Evolutionary conservation across 495 filamentous ascomycete species (phyloP).

Genomic region (Bacidia gigantensis): DNA sequence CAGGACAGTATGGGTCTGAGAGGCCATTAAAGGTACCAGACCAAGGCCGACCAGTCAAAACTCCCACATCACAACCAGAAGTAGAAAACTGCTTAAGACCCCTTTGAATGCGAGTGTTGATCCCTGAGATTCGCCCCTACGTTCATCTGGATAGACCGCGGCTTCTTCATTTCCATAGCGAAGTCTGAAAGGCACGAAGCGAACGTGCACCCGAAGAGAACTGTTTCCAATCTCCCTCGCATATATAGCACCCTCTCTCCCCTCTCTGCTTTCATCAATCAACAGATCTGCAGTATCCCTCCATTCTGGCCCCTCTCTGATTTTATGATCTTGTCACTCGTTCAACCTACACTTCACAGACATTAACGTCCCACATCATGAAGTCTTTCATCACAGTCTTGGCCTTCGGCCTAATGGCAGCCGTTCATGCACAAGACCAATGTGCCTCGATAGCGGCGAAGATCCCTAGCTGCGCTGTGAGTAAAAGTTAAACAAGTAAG

Average conservation of each 20-base stretch:
- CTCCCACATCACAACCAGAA: no score
- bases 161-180: background rate
- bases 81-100: no score
- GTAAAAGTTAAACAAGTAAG: background rate
- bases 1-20: background rate
- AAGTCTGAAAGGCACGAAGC: no score
- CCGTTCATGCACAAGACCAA: constrained; percentile 14
- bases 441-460: constrained; percentile 13
- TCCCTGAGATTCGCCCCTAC: background rate
- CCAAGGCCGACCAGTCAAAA: no score
- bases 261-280: background rate
- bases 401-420: constrained; percentile 13
- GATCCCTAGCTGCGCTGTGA: constrained; percentile 15
- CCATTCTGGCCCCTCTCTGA: background rate
- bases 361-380: constrained; percentile 3
- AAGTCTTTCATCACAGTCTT: constrained; percentile 7
- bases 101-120: no score
- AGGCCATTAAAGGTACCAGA: background rate
- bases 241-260: background rate
- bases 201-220: no score
- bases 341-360: constrained; percentile 1
- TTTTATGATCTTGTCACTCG: constrained; percentile 5
- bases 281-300: background rate
- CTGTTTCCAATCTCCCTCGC: no score
- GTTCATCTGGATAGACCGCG: background rate